Evolutionary conservation across 1,284 basidiomycete species (phyloP).

Genomic region (Limonomyces culmigenus): DNA sequence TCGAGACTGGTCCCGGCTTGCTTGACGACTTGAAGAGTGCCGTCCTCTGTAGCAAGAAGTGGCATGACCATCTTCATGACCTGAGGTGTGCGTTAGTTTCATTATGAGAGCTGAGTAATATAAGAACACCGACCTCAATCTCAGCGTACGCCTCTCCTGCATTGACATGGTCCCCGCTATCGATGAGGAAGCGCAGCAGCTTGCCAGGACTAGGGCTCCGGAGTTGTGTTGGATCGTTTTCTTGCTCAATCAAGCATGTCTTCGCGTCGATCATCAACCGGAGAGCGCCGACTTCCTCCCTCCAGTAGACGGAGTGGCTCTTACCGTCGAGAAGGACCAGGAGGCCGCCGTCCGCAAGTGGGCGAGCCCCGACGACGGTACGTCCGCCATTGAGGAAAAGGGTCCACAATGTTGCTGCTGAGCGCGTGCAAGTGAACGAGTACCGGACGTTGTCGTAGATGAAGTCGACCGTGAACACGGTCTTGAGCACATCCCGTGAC

Average conservation of each 20-base stretch:
- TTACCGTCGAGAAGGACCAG: constrained; percentile 84
- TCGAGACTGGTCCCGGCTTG: constrained; percentile 93
- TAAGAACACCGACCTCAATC: constrained; percentile 57
- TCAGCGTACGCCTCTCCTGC: constrained; percentile 96
- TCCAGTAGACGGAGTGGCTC: constrained; percentile 97
- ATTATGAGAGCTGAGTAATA: too few relatives aligned
- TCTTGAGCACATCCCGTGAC: constrained; percentile 86
- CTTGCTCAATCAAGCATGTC: constrained; percentile 97
- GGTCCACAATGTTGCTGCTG: constrained; percentile 79
- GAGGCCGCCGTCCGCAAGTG: constrained; percentile 89
- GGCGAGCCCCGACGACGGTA: constrained; percentile 78
- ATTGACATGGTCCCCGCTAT: constrained; percentile 93
- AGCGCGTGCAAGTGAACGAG: constrained; percentile 90
- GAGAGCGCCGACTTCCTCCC: constrained; percentile 92
- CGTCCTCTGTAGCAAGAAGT: constrained; percentile 90
- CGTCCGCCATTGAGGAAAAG: constrained; percentile 93
- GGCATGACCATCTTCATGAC: constrained; percentile 99
- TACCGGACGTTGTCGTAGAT: constrained; percentile 96
- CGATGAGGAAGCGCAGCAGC: constrained; percentile 87
- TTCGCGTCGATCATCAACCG: constrained; percentile 92
- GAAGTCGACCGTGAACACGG: constrained; percentile 94
- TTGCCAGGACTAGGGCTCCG: constrained; percentile 95
- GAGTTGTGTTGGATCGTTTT: constrained; percentile 97
- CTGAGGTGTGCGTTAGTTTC: constrained; percentile 17
- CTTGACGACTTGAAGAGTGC: constrained; percentile 93